These are phyloP conservation scores for Wickerhamomyces sp. DNA, from an alignment of 1,139 yeast species.

Conservation along the genomic window DNA sequence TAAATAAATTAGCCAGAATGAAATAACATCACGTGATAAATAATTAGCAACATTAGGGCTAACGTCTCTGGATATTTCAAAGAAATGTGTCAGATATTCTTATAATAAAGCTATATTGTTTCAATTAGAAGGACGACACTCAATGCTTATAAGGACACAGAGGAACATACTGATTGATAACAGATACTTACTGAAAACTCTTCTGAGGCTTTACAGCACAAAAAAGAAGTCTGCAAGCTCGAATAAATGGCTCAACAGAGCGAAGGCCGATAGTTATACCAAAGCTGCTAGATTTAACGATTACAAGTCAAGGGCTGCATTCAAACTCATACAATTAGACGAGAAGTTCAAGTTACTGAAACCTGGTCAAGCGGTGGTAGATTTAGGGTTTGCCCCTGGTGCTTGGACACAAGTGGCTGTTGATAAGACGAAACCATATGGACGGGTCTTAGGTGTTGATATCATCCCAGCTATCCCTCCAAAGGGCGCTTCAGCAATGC, in stretches of 20 bases:
- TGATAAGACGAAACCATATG: slow-evolving; percentile 49
- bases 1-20: too few species aligned
- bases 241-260: slow-evolving; percentile 70
- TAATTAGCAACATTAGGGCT: too few species aligned
- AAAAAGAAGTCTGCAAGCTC: slow-evolving; percentile 36
- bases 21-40: too few species aligned
- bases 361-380: slow-evolving; percentile 62
- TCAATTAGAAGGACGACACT: too few species aligned
- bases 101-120: too few species aligned
- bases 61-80: too few species aligned
- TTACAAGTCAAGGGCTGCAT: slow-evolving; percentile 85
- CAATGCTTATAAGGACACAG: too few species aligned
- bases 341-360: slow-evolving; percentile 56
- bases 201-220: slow-evolving; percentile 11
- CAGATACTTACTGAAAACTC: not conserved
- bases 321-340: slow-evolving; percentile 70
- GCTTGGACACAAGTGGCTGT: slow-evolving; percentile 89
- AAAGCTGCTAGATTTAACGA: slow-evolving; percentile 61
- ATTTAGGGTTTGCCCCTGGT: slow-evolving; percentile 94
- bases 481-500: slow-evolving; percentile 70
- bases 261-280: slow-evolving; percentile 57
- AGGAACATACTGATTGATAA: too few species aligned
- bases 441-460: slow-evolving; percentile 82
- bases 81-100: too few species aligned
- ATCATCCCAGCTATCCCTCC: slow-evolving; percentile 78